Evolutionary conservation across 2,329 filamentous ascomycete genomes (phyloP).

Genomic region (Cercospora sp.): DNA sequence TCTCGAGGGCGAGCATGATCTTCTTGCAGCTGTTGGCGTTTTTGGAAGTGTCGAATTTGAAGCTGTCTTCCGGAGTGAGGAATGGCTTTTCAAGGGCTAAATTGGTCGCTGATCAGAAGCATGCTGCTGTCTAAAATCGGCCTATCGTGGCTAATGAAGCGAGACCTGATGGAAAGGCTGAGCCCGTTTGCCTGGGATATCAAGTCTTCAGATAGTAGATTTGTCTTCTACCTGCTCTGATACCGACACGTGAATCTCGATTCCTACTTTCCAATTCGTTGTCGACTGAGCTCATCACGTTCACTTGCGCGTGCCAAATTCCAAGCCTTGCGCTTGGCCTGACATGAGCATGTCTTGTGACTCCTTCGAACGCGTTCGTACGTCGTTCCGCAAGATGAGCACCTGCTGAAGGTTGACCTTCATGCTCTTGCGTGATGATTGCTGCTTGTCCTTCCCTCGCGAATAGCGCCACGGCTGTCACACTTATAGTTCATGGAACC

Average conservation of each 20-base stretch:
- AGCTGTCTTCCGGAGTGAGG: constrained; percentile 45
- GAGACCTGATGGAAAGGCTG: background rate
- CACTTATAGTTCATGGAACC: background rate
- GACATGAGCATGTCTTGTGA: background rate
- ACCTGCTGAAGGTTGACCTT: background rate
- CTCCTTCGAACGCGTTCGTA: background rate
- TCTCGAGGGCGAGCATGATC: constrained; percentile 63
- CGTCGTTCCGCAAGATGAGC: background rate
- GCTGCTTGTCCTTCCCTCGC: background rate
- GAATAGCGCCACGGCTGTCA: background rate
- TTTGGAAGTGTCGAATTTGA: constrained; percentile 70
- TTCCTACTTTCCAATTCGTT: background rate
- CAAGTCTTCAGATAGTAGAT: background rate
- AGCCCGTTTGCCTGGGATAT: background rate
- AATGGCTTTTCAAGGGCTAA: constrained; percentile 35
- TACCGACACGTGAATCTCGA: background rate
- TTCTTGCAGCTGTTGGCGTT: constrained; percentile 69
- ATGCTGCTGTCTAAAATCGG: background rate
- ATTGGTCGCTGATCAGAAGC: background rate
- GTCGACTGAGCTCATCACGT: background rate
- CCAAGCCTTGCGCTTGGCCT: background rate
- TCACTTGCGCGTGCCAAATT: background rate
- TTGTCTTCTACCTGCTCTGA: background rate
- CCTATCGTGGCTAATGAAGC: background rate
- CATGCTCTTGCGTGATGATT: background rate